Evolutionary conservation across 192 early-diverging fungal species (phyloP), one percentile per base, ranked within the genome.

Genomic region (Irineochytrium annulatum): DNA sequence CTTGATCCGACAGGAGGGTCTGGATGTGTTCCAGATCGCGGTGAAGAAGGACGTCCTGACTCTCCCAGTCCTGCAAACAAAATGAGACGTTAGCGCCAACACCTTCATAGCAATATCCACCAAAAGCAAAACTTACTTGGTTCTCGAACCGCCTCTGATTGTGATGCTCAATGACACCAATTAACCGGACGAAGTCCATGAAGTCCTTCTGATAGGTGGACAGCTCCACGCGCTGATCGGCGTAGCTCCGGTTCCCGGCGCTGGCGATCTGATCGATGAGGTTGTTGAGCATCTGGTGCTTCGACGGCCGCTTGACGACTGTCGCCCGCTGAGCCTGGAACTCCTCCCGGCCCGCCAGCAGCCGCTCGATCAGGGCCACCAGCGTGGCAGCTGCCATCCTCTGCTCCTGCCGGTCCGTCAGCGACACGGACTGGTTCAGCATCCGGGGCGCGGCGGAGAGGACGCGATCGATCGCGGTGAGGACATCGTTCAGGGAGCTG

Each of bases 181-280:
- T 33, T 31, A 71, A 34, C n/a, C 59, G 31, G 3, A 55, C 69
- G 8, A 61, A 8, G 26, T 71, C 69, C 49, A 71, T 54, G 26
- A 37, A 22, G n/a, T 53, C n/a, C n/a, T 24, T 17, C 34, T 61
- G 57, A 0, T 60, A 48, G 8, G 51, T 43, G 2, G 62, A 48
- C 3, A 69, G 45, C 6, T 28, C 49, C 14, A 61, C 69, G 2
- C 69, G 69, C 46, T 71, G 69, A 45, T 66, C 46, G n/a, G 17
- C 24, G 30, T 64, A 33, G 11, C 69, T 65, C 3, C 69, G 62
- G 39, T 65, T 28, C 33, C 69, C 69, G 20, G 63, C 57, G 27
- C 27, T 43, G 2, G 63, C 53, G 30, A 71, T 65, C 34, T 65
- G 55, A 43, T 71, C 63, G 43, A 71, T 58, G 27, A 71, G 45